phyloP scores from a whole-genome alignment of 2,329 filamentous ascomycete species.

The Drechslerella dactyloides region DNA sequence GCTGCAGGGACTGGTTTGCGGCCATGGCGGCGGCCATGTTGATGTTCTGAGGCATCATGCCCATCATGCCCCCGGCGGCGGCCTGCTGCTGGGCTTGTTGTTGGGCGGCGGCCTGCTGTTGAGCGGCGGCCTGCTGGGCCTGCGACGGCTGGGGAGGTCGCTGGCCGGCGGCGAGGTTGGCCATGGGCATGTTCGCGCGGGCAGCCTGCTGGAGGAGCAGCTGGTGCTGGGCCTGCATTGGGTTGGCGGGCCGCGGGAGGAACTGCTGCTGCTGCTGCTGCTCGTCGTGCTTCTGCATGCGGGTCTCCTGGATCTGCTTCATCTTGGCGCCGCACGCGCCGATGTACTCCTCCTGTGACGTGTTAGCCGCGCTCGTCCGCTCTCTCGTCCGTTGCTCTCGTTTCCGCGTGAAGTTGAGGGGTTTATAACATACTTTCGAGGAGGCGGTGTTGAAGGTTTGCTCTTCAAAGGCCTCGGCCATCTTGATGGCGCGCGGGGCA shows the following conservation, averaged over 20 bases:
- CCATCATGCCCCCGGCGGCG: constrained; percentile 2
- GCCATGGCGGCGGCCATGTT: constrained; percentile 34
- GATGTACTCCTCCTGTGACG: constrained; percentile 35
- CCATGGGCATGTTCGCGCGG: not conserved
- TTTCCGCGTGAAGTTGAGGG: too few relatives aligned
- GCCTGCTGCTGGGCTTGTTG: constrained; percentile 6
- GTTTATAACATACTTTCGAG: constrained; percentile 21
- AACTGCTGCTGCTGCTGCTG: constrained; percentile 35
- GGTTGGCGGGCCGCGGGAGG: constrained; percentile 22
- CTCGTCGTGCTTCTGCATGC: constrained; percentile 37
- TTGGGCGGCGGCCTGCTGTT: constrained; percentile 7
- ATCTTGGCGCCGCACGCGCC: constrained; percentile 32
- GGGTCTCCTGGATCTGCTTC: constrained; percentile 47
- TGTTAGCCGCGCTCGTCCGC: too few relatives aligned
- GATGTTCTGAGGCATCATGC: constrained; percentile 28
- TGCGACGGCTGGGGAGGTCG: not conserved
- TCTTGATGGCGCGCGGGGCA: constrained; percentile 38
- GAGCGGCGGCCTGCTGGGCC: not conserved
- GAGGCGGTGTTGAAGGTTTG: constrained; percentile 30
- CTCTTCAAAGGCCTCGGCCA: constrained; percentile 46
- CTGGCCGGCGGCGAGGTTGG: too few relatives aligned
- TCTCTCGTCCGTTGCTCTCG: too few relatives aligned
- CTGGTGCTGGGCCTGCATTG: constrained; percentile 27
- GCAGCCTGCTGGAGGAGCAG: constrained; percentile 20
- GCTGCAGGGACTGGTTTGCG: constrained; percentile 24